Evolutionary conservation across 495 filamentous ascomycete genomes (phyloP), one percentile per base, ranked within the genome.

Genomic region (Talaromyces thailandensis): DNA sequence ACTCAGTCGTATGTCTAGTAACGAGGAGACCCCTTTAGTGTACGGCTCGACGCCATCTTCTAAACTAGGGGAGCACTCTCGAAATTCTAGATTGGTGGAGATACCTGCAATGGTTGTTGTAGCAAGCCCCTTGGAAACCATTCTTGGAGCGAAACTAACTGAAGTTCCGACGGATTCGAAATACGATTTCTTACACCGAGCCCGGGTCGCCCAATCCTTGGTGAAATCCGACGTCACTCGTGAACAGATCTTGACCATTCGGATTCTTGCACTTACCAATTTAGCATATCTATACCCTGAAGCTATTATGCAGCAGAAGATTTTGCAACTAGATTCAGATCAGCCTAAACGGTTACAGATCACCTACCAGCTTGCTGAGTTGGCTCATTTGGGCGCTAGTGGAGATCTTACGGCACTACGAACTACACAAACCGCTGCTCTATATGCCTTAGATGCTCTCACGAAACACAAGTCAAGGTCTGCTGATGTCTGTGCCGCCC

Each of bases 301-400:
- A 67, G 71, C 79, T 6, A 78, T 82, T 8, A 96, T 98, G 69
- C 81, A 90, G 52, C 86, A 92, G 64, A 96, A 91, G 73, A 82
- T 96, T 48, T 76, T 96, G 24, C 89, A 89, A 68, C 88, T 89
- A 67, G 95, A 99, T 67, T 84, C 85, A 60, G 95, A 99, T 70
- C 91, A 96, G 70, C 91, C 94, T 2, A 87, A 93, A 58, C 84
- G 90, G 62, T 85, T 93, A 59, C 95, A 99, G 72, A 77, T 98
- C 24, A 85, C 90, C 4, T 96, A 96, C 69, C 95, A 99, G 66
- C 84, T 98, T 31, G 89, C 88, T 24, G 93, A 97, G 70, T 73
- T 99, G 56, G 86, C 98, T 37, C 93, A 95, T 73, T 81, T 85
- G 23, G 78, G 80, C 2, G 82, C 84, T 11, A 86, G 88, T 68